Evolutionary conservation across 192 early-diverging fungal species (phyloP), one percentile per base, ranked within the genome.

Genomic region (Podila clonocystis): DNA sequence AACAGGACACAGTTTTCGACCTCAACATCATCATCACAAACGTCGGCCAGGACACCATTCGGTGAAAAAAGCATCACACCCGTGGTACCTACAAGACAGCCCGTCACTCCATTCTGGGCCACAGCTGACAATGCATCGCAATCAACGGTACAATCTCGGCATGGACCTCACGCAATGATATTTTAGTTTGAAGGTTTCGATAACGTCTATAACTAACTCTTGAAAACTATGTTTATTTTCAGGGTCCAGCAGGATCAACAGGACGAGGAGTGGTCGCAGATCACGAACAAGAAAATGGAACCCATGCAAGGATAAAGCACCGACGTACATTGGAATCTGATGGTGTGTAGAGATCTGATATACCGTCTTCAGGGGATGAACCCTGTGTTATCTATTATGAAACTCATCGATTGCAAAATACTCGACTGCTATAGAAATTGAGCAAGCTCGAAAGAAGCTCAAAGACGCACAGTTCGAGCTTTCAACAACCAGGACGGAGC

Each of bases 391-490:
- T 63, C 13, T 33, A 33, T 38, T n/a, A 45, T 45, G 15, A 45
- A 8, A 45, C 12, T 45, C 41, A 45, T 45, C 2, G 17, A 17
- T 17, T 8, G 17, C 41, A 12, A 45, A 1, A 17, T 15, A 17
- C 38, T 31, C 45, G 24, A 12, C 19, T 1, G 29, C 15, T 20
- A 28, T 70, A 78, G 77, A 80, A 33, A 58, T 72, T 30, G 77
- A 80, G 24, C 38, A 58, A 19, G 68, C 70, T 3, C 65, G 71
- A n/a, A 80, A 80, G 45, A 72, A 55, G 30, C 58, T 80, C 3
- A 68, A 52, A 60, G 77, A 80, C 41, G 45, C 77, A 24, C 65
- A 80, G 36, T 80, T 72, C 22, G 77, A 80, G 22, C 58, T 80
- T 4, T 80, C 77, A 34, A 73, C 65, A 29, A 73, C 77, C 4